phyloP scores from a whole-genome alignment of 805 yeast genomes.

The Dipodascus albidus region DNA sequence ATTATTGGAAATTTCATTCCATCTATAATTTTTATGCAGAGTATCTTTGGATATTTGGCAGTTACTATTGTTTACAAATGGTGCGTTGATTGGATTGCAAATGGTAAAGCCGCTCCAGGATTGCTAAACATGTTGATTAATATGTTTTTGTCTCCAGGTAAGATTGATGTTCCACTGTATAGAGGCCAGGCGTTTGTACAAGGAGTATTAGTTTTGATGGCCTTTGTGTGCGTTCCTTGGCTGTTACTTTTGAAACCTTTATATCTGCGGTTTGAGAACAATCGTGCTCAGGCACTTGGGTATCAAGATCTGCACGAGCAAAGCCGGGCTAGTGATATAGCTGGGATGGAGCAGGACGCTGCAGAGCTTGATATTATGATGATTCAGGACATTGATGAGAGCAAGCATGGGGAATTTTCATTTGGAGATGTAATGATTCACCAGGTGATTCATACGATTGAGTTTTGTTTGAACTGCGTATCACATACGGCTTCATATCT shows the following conservation, averaged over 20 bases:
- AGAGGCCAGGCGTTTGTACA: constrained; percentile 73
- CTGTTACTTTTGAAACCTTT: constrained; percentile 77
- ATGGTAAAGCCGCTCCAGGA: constrained; percentile 79
- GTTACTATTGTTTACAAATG: constrained; percentile 85
- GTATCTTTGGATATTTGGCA: constrained; percentile 87
- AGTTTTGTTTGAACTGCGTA: constrained; percentile 91
- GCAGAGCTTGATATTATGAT: constrained; percentile 21
- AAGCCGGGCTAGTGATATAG: constrained; percentile 22
- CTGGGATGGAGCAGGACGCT: constrained; percentile 21
- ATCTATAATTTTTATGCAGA: constrained; percentile 87
- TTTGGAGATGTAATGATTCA: constrained; percentile 94
- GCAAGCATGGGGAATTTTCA: constrained; percentile 44
- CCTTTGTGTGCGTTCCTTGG: constrained; percentile 90
- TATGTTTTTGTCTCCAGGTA: constrained; percentile 92
- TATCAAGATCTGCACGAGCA: constrained; percentile 39
- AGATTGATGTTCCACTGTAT: constrained; percentile 66
- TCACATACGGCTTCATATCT: constrained; percentile 96
- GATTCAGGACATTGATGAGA: constrained; percentile 25
- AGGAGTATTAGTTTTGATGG: constrained; percentile 54
- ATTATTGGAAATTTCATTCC: constrained; percentile 89
- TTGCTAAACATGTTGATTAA: constrained; percentile 88
- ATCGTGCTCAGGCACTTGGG: constrained; percentile 34
- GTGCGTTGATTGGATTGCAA: constrained; percentile 82
- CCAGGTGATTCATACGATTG: constrained; percentile 95
- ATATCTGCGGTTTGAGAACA: constrained; percentile 46